These are phyloP conservation scores for Tuber brumale DNA, from an alignment of 495 filamentous ascomycete species.

Conservation along the genomic window DNA sequence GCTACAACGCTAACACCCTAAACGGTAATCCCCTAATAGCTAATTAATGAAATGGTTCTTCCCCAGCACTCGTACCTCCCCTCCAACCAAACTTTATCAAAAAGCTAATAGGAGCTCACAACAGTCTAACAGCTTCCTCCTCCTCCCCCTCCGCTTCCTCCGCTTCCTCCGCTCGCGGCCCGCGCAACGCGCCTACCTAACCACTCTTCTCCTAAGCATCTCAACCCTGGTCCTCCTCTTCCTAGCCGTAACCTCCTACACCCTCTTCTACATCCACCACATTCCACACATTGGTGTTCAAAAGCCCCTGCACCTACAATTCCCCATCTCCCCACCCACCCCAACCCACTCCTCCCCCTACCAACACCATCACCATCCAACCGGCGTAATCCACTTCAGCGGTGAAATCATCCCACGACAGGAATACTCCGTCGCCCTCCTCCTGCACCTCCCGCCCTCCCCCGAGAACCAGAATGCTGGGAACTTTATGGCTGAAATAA, in stretches of 20 bases:
- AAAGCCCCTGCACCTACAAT: conserved; percentile 16
- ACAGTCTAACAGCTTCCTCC: conserved; percentile 31
- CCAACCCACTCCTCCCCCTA: neutral
- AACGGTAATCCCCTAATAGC: neutral
- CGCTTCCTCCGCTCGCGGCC: conserved; percentile 45
- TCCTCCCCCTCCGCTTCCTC: conserved; percentile 24
- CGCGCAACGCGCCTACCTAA: conserved; percentile 66
- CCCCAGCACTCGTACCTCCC: neutral
- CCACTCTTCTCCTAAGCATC: conserved; percentile 72
- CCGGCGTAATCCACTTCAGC: conserved; percentile 8
- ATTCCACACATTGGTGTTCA: conserved; percentile 60
- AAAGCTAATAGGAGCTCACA: conserved; percentile 33
- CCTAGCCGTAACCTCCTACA: conserved; percentile 49
- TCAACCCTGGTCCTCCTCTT: conserved; percentile 26
- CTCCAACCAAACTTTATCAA: conserved; percentile 4
- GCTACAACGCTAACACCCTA: neutral
- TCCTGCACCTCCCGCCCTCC: conserved; percentile 56
- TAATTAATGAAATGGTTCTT: neutral
- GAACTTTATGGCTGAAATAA: conserved; percentile 92
- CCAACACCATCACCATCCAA: conserved; percentile 8
- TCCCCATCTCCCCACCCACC: conserved; percentile 11
- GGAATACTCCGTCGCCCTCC: conserved; percentile 57
- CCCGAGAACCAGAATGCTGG: conserved; percentile 57
- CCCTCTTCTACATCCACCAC: conserved; percentile 72
- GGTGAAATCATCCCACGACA: conserved; percentile 49